A percentile compares a stretch with the other conserved stretches of the same genome.
These are phyloP conservation scores for Penicillium sumatraense DNA, from an alignment of 2,329 filamentous ascomycete species.

Conservation along the genomic window DNA sequence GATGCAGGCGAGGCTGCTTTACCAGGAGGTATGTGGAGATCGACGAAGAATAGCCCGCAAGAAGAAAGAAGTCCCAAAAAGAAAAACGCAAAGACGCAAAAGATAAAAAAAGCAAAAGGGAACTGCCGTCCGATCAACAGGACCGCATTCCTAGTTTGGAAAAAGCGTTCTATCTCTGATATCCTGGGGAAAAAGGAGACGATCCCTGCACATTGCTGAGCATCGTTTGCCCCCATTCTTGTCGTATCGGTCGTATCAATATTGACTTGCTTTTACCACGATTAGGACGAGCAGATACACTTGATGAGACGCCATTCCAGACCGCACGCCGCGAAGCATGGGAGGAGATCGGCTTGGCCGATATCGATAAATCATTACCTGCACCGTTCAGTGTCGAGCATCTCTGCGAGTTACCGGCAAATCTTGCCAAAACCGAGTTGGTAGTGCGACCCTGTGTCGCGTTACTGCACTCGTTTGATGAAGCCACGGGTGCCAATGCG, in stretches of 20 bases:
- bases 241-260: neutral
- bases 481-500: constrained; percentile 45
- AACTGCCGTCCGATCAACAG: constrained; percentile 1
- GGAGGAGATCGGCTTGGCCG: constrained; percentile 89
- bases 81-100: neutral
- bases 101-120: neutral
- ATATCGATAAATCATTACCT: constrained; percentile 71
- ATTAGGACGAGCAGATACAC: constrained; percentile 60
- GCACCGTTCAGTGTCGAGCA: constrained; percentile 83
- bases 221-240: neutral
- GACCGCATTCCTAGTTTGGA: neutral
- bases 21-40: constrained; percentile 70
- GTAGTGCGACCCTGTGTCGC: constrained; percentile 78
- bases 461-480: constrained; percentile 70
- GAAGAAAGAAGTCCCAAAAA: constrained; percentile 17
- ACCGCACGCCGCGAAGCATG: constrained; percentile 87
- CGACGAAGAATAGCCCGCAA: neutral
- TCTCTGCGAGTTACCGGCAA: constrained; percentile 80
- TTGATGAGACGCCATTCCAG: constrained; percentile 66
- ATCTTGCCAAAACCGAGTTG: constrained; percentile 73
- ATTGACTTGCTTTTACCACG: neutral
- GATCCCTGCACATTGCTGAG: neutral
- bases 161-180: neutral
- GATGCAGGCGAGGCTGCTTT: constrained; percentile 85
- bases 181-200: constrained; percentile 5